phyloP scores from a whole-genome alignment of 441 rosid species.

The Syzygium malaccense region DNA sequence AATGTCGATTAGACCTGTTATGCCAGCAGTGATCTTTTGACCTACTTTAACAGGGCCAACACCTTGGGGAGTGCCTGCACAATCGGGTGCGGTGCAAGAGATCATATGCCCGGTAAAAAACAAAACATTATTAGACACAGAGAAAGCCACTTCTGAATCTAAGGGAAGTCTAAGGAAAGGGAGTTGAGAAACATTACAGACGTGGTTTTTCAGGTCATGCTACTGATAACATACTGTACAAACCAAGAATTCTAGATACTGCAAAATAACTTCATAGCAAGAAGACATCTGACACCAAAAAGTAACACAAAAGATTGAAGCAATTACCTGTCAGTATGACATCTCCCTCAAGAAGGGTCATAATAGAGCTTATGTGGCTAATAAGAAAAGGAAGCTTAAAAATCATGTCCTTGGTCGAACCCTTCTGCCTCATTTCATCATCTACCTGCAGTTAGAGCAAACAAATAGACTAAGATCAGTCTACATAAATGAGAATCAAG shows the following conservation, averaged over 20 bases:
- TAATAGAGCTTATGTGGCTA: constrained; percentile 83
- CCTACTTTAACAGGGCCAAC: constrained; percentile 92
- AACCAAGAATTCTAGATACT: not conserved
- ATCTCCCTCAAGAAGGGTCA: constrained; percentile 92
- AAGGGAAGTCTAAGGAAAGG: not conserved
- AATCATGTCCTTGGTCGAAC: constrained; percentile 86
- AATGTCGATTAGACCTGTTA: constrained; percentile 68
- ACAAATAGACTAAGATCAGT: not conserved
- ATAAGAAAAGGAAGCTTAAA: constrained; percentile 79
- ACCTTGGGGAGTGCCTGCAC: constrained; percentile 83
- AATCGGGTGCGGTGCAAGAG: not conserved
- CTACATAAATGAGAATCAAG: not conserved
- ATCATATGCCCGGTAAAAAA: not conserved
- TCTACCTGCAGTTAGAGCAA: constrained; percentile 44
- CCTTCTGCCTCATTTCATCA: constrained; percentile 73
- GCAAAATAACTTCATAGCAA: not conserved
- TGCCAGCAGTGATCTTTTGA: constrained; percentile 78
- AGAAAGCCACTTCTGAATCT: not conserved
- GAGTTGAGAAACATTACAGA: not conserved
- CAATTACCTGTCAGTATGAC: constrained; percentile 73
- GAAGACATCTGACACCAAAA: not conserved
- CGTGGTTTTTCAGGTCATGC: not conserved
- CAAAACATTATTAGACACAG: not conserved
- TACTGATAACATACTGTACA: not conserved
- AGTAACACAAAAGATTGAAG: not conserved